phyloP scores from a whole-genome alignment of 257 asterid species.

The Dorcoceras hygrometricum region DNA sequence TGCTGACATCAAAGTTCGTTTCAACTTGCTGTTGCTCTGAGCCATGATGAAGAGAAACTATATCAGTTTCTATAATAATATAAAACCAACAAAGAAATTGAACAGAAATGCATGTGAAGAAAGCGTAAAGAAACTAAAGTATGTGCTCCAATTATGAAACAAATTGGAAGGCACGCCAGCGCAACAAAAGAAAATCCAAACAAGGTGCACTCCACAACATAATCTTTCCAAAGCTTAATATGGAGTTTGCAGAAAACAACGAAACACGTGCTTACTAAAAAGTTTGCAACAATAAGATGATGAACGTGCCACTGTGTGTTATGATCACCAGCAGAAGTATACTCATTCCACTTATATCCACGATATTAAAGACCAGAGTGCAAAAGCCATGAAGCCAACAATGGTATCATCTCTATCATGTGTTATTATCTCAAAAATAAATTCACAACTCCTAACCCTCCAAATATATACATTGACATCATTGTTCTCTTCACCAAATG shows the following conservation, averaged over 20 bases:
- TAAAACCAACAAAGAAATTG: conserved; percentile 4
- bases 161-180: not conserved
- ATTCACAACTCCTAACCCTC: not conserved
- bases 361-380: conserved; percentile 1
- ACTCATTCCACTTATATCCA: not conserved
- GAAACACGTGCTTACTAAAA: not conserved
- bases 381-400: conserved; percentile 10
- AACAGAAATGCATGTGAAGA: not conserved
- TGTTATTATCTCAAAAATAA: not conserved
- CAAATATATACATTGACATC: not conserved
- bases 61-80: conserved; percentile 29
- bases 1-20: conserved; percentile 71
- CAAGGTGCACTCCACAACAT: conserved; percentile 1
- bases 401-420: not conserved
- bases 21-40: conserved; percentile 90
- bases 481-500: not conserved
- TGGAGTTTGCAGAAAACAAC: conserved; percentile 2
- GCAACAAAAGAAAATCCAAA: conserved; percentile 5
- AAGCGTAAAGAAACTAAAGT: not conserved
- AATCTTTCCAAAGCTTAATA: not conserved
- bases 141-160: conserved; percentile 7
- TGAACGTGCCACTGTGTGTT: not conserved
- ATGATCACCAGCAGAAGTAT: not conserved
- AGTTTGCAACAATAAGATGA: conserved; percentile 7
- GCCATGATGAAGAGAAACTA: conserved; percentile 28